A percentile compares a stretch with the other conserved stretches of the same genome.
Conservation (phyloP, 805 yeast species). For the Spathaspora arborariae region DNA sequence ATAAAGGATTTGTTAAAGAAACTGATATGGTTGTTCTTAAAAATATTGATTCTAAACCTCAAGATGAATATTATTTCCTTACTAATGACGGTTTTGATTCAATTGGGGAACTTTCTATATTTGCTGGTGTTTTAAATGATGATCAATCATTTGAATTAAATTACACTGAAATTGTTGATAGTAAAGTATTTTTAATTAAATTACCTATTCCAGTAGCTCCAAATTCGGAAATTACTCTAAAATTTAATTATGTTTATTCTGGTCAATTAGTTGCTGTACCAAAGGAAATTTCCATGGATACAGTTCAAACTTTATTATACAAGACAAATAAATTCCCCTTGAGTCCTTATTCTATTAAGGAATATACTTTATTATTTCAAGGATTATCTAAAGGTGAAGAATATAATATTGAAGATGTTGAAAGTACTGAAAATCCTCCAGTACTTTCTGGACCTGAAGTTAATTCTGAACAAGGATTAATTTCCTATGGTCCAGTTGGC, state of each 20-base stretch:
- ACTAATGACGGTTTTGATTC: constrained; percentile 48
- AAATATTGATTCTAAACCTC: constrained; percentile 57
- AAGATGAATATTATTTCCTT: constrained; percentile 52
- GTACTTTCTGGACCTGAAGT: constrained; percentile 29
- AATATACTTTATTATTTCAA: constrained; percentile 41
- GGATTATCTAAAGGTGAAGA: constrained; percentile 48
- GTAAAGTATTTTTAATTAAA: constrained; percentile 37
- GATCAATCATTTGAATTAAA: constrained; percentile 11
- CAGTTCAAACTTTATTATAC: constrained; percentile 56
- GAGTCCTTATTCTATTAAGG: constrained; percentile 57
- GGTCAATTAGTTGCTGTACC: constrained; percentile 60
- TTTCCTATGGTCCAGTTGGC: constrained; percentile 55
- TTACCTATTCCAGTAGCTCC: constrained; percentile 70
- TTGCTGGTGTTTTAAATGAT: constrained; percentile 21
- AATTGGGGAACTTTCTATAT: constrained; percentile 36
- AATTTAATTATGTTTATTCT: constrained; percentile 46
- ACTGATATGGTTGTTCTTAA: constrained; percentile 49
- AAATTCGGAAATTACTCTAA: constrained; percentile 46
- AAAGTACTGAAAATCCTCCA: constrained; percentile 16
- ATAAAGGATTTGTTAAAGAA: constrained; percentile 64
- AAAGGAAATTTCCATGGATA: constrained; percentile 52
- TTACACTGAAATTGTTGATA: constrained; percentile 14
- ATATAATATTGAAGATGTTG: constrained; percentile 27
- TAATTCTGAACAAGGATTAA: constrained; percentile 27
- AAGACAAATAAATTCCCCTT: constrained; percentile 52